Conservation (phyloP, 495 filamentous ascomycete species). For the Penicillium subrubescens region DNA sequence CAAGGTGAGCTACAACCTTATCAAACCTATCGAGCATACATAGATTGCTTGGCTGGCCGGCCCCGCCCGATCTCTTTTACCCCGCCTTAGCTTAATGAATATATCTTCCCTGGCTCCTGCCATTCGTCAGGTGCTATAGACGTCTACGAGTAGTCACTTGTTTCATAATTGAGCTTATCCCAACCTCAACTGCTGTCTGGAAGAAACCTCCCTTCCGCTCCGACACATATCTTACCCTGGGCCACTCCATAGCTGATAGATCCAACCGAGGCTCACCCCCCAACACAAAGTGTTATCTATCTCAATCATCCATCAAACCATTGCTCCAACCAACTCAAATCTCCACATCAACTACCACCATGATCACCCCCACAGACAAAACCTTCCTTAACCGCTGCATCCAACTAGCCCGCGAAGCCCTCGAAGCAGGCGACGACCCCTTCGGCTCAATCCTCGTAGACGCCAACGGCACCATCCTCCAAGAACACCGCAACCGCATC, state of each 20-base stretch:
- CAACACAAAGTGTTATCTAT: too few species aligned
- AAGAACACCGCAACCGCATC: constrained; percentile 24
- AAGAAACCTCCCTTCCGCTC: neutral
- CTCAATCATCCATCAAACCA: too few species aligned
- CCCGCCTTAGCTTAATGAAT: neutral
- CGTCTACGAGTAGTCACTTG: too few species aligned
- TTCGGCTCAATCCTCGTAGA: constrained; percentile 30
- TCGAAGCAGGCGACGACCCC: constrained; percentile 34
- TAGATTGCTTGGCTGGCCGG: neutral
- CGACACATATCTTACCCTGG: too few species aligned
- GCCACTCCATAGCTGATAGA: neutral
- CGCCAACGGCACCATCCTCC: constrained; percentile 10
- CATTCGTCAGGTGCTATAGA: neutral
- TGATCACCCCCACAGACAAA: constrained; percentile 9
- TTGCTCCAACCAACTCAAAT: too few species aligned
- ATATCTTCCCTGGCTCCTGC: neutral
- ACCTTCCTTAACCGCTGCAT: constrained; percentile 24
- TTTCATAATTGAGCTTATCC: neutral
- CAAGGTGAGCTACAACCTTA: neutral
- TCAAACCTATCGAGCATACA: too few species aligned
- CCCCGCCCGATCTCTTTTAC: neutral
- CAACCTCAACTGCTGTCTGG: neutral
- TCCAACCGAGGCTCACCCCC: neutral
- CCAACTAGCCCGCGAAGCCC: constrained; percentile 30
- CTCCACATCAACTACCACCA: too few species aligned